Conservation (phyloP, 768 basidiomycete species). For the Macrolepiota dolichaula region DNA sequence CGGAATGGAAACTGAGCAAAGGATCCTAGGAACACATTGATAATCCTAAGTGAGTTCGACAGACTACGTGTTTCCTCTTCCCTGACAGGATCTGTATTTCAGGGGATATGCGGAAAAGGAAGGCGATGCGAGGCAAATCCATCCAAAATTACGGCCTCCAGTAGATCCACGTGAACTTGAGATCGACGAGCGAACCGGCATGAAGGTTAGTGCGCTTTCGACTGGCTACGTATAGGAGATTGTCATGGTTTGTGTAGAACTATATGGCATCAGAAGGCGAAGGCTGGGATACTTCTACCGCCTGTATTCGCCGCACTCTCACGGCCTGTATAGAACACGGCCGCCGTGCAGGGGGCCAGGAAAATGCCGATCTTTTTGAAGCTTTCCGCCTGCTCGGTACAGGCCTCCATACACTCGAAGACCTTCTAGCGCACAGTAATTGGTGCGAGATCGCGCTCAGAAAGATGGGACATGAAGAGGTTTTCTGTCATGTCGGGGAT, state of each 20-base stretch:
- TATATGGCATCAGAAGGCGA: constrained; percentile 72
- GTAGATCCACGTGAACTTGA: constrained; percentile 69
- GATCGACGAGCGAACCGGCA: constrained; percentile 69
- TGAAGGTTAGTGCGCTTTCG: constrained; percentile 52
- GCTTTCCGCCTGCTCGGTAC: constrained; percentile 71
- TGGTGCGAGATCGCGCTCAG: constrained; percentile 75
- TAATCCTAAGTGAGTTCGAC: constrained; percentile 56
- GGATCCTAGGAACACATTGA: constrained; percentile 64
- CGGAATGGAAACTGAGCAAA: neutral
- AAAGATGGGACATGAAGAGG: constrained; percentile 64
- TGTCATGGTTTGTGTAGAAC: constrained; percentile 39
- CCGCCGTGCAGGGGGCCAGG: constrained; percentile 50
- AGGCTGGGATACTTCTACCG: constrained; percentile 74
- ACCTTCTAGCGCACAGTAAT: constrained; percentile 75
- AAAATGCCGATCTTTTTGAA: constrained; percentile 56
- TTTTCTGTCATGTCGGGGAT: constrained; percentile 81
- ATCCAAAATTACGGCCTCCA: constrained; percentile 72
- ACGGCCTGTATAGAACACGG: constrained; percentile 65
- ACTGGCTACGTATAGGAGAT: too few species aligned
- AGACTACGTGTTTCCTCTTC: neutral
- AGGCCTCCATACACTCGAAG: constrained; percentile 67
- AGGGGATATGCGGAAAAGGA: constrained; percentile 69
- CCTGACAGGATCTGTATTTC: neutral
- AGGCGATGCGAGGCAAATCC: constrained; percentile 68
- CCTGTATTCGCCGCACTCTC: constrained; percentile 61